A percentile compares a stretch with the other conserved stretches of the same genome.
phyloP scores from a whole-genome alignment of 306 rosid genomes.

The Medicago arabica region DNA sequence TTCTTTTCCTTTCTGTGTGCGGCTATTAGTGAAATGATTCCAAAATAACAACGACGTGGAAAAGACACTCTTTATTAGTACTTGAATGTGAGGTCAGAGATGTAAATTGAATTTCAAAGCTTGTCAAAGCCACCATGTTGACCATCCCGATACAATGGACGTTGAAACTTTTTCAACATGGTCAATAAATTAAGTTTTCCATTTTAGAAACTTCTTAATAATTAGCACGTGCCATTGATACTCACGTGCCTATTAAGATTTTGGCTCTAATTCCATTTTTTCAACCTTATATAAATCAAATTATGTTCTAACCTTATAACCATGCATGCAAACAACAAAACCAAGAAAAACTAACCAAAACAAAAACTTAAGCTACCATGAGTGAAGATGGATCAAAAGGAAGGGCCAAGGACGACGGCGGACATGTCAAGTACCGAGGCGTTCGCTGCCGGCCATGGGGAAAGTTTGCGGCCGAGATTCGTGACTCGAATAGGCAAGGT shows the following conservation, averaged over 20 bases:
- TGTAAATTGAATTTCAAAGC: constrained; percentile 26
- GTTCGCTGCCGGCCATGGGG: constrained; percentile 91
- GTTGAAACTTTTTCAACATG: constrained; percentile 31
- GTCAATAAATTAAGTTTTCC: constrained; percentile 32
- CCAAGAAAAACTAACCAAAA: neutral
- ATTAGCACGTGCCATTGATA: constrained; percentile 49
- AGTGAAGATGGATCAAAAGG: constrained; percentile 42
- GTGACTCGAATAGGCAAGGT: constrained; percentile 74
- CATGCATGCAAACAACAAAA: constrained; percentile 51
- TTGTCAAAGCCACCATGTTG: constrained; percentile 70
- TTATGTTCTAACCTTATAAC: neutral
- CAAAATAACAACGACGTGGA: neutral
- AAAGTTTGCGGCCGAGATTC: constrained; percentile 89
- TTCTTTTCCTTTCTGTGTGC: constrained; percentile 20
- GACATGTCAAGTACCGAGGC: constrained; percentile 65
- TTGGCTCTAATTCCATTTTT: neutral
- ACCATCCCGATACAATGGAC: constrained; percentile 74
- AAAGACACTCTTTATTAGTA: neutral
- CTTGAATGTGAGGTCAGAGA: neutral
- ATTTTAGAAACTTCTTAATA: constrained; percentile 37
- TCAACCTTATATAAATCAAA: constrained; percentile 46
- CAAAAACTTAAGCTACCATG: constrained; percentile 24
- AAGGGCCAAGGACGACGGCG: constrained; percentile 43
- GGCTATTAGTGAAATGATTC: constrained; percentile 1
- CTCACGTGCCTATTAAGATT: constrained; percentile 36